Conservation (phyloP, 768 basidiomycete species). For the Cystofilobasidium capitatum region DNA sequence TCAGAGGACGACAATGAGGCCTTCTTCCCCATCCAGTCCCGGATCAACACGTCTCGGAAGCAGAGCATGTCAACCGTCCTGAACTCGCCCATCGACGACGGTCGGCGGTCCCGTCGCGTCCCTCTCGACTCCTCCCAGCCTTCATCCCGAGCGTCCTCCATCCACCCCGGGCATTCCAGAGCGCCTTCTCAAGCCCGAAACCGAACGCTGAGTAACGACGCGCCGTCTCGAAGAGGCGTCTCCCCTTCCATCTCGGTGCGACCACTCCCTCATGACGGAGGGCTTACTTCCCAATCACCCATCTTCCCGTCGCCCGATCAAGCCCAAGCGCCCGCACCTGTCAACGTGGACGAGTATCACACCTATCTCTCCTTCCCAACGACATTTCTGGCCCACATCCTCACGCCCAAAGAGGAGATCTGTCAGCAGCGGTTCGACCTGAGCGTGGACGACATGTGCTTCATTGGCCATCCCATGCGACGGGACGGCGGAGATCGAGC, state of each 20-base stretch:
- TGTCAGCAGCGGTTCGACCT: conserved; percentile 94
- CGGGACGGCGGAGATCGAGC: conserved; percentile 63
- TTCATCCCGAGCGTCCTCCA: not conserved
- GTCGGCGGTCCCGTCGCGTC: not conserved
- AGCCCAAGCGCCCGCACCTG: not conserved
- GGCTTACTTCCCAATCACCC: not conserved
- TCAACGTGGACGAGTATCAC: conserved; percentile 37
- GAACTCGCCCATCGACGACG: not conserved
- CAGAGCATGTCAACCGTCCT: not conserved
- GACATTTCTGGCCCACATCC: conserved; percentile 67
- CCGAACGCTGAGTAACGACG: not conserved
- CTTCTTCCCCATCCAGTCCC: not conserved
- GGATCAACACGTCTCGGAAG: not conserved
- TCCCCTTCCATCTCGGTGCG: conserved; percentile 3
- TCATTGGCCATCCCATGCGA: conserved; percentile 84
- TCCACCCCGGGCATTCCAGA: not conserved
- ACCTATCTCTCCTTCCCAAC: conserved; percentile 65
- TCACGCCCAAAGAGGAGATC: conserved; percentile 64
- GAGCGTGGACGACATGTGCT: conserved; percentile 78
- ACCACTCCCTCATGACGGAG: not conserved
- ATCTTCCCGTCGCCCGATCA: not conserved
- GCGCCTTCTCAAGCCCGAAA: not conserved
- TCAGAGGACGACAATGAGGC: conserved; percentile 6
- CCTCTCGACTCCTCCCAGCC: not conserved
- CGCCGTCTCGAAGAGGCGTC: not conserved